A percentile compares a stretch with the other conserved stretches of the same genome.
Conservation (phyloP, 305 asterid genomes). For the Solanum aculeatissimum region DNA sequence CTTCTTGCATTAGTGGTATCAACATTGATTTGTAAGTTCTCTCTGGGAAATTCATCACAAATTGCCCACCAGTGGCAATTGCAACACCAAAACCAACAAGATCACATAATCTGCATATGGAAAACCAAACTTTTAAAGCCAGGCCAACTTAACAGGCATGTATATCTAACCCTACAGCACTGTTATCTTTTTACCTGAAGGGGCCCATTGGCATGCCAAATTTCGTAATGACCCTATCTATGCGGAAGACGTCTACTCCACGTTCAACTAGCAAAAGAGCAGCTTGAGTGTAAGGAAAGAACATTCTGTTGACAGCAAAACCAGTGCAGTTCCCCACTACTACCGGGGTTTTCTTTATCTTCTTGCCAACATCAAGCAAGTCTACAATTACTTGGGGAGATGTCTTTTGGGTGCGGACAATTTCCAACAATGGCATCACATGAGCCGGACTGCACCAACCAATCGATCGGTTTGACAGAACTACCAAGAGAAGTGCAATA, state of each 20-base stretch:
- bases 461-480: not conserved
- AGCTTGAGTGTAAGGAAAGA: constrained; percentile 98
- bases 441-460: constrained; percentile 84
- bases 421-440: constrained; percentile 97
- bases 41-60: constrained; percentile 75
- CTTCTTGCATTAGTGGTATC: constrained; percentile 93
- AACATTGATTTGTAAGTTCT: constrained; percentile 88
- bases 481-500: not conserved
- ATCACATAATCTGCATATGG: constrained; percentile 64
- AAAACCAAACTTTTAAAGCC: not conserved
- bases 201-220: constrained; percentile 99
- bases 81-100: constrained; percentile 99
- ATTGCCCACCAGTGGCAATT: constrained; percentile 80
- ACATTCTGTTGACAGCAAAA: constrained; percentile 94
- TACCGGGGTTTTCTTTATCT: constrained; percentile 88
- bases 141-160: not conserved
- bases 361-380: constrained; percentile 85
- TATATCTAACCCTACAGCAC: not conserved
- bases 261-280: constrained; percentile 83
- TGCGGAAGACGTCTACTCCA: constrained; percentile 70
- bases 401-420: constrained; percentile 87
- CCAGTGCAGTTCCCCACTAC: constrained; percentile 99
- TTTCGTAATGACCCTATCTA: constrained; percentile 66
- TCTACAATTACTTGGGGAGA: constrained; percentile 86
- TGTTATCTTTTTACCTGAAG: constrained; percentile 48